Base-by-base conservation (phyloP, 208 protist species). In the Trypanosoma scelopori region DNA sequence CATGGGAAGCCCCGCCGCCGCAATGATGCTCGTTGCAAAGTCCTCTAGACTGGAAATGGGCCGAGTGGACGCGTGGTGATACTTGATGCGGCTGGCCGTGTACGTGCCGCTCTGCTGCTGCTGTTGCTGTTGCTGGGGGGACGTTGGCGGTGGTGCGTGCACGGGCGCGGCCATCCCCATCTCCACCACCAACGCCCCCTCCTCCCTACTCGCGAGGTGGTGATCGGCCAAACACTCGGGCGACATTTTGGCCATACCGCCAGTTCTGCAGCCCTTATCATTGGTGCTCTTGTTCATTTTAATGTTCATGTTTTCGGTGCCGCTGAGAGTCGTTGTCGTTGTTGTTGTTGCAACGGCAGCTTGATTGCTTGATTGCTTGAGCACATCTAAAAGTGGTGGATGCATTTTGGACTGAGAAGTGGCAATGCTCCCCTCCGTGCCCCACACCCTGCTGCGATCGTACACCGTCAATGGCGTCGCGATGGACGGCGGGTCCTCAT, bases 1-100 rank as follows among this genome's bases (percentile, higher is more conserved):
- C 20, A 88, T 68, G 6, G 85, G 85, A n/a, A 88, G 65, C 9
- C 85, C 85, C 3, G 78, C 85, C 0, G 81, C 84, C 52, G 69
- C 77, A 55, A 88, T 85, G 56, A 88, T 88, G 55, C 75, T 71
- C n/a, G 73, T 65, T 0, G 79, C 65, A 9, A 87, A 79, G 1
- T 85, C 79, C 30, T 88, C 71, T 41, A 85, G 57, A 7, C 63
- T 72, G 7, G 74, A 63, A n/a, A 67, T 56, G 18, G 46, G 27
- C 48, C 22, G 18, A 20, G 57, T 18, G 27, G 22, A 22, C 20
- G 59, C 48, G 35, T 55, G 18, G 35, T 41, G 28, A 23, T 58
- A 59, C 22, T 37, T 67, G 11, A 67, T 53, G 28, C 62, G 28
- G 45, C 39, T 59, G 46, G 55, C 46, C 18, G 49, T 53, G 60